Evolutionary conservation across 306 rosid species (phyloP).

Genomic region (Begonia fuchsioides): DNA sequence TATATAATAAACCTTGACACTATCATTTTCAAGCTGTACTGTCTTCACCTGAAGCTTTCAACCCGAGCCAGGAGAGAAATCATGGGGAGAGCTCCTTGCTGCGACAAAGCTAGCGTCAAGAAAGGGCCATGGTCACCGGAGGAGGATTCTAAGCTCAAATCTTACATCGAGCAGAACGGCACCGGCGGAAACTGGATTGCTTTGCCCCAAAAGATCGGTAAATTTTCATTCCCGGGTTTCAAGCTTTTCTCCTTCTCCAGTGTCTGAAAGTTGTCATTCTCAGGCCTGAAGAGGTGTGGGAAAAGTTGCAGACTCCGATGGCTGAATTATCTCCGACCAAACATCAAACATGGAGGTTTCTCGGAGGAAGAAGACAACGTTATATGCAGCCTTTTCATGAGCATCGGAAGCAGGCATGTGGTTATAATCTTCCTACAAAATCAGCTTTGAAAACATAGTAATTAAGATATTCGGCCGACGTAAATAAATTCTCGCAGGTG

Average conservation of each 20-base stretch:
- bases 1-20: conserved; percentile 16
- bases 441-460: too few species aligned
- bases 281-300: conserved; percentile 90
- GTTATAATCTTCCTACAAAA: too few species aligned
- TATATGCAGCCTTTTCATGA: conserved; percentile 74
- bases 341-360: conserved; percentile 85
- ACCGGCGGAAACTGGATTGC: conserved; percentile 99
- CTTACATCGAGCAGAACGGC: conserved; percentile 69
- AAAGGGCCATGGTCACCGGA: conserved; percentile 99
- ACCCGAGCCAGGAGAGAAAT: not conserved
- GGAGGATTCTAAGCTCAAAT: conserved; percentile 87
- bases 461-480: too few species aligned
- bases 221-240: not conserved
- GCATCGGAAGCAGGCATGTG: conserved; percentile 69
- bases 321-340: conserved; percentile 91
- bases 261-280: not conserved
- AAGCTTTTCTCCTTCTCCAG: not conserved
- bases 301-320: conserved; percentile 94
- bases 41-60: too few species aligned
- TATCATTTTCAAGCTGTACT: conserved; percentile 1
- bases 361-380: conserved; percentile 93
- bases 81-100: conserved; percentile 99
- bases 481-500: conserved; percentile 29
- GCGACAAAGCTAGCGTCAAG: conserved; percentile 97
- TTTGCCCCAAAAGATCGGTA: conserved; percentile 90